Conservation (phyloP, 176 grass and related monocot species). For the Calamus simplicifolius region DNA sequence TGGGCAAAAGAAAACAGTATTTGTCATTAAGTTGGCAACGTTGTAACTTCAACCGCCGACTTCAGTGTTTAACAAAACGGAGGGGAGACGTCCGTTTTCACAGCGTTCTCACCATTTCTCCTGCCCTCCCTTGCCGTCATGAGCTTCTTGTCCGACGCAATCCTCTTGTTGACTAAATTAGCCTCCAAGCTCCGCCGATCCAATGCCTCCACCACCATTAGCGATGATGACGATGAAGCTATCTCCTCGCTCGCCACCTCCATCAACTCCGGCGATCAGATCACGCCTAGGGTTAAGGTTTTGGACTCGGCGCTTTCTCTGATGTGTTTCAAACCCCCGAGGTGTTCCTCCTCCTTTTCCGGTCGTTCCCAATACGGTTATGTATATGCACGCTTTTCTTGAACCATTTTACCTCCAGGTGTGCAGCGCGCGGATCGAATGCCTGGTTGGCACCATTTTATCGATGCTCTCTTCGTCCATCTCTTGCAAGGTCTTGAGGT, state of each 20-base stretch:
- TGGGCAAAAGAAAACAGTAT: no score
- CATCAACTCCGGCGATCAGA: conserved; percentile 23
- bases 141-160: no score
- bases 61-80: no score
- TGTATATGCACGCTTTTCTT: not conserved
- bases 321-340: conserved; percentile 62
- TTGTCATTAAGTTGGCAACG: no score
- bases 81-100: no score
- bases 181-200: conserved; percentile 12
- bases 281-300: conserved; percentile 36
- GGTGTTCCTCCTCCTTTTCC: conserved; percentile 19
- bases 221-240: not conserved
- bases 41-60: no score
- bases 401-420: conserved; percentile 31
- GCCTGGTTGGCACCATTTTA: conserved; percentile 39
- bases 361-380: not conserved
- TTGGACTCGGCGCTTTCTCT: conserved; percentile 70
- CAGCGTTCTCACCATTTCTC: no score
- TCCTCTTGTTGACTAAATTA: conserved; percentile 32
- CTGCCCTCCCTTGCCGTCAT: no score
- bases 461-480: conserved; percentile 42
- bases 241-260: conserved; percentile 53
- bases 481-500: conserved; percentile 31
- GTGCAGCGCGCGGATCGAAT: conserved; percentile 34
- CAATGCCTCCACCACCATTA: not conserved